A percentile compares a stretch with the other conserved stretches of the same genome.
Conservation (phyloP, 176 grass and related monocot species). For the Tillandsia leiboldiana region DNA sequence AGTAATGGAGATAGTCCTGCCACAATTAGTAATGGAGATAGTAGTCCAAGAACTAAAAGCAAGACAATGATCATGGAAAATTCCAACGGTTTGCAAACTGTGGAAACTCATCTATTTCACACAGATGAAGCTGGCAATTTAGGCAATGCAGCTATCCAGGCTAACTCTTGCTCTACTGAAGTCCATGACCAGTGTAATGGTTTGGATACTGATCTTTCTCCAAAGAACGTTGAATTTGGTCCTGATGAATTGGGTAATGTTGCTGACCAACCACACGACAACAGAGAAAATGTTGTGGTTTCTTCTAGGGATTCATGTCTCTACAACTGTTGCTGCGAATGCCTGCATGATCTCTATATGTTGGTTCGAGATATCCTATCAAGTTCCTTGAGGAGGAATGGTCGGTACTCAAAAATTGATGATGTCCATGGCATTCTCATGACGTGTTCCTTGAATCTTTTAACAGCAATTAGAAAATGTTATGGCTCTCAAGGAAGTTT, state of each 20-base stretch:
- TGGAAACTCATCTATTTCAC: constrained; percentile 16
- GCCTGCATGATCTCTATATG: constrained; percentile 46
- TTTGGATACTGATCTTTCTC: constrained; percentile 19
- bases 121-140: constrained; percentile 13
- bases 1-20: constrained; percentile 14
- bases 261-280: constrained; percentile 18
- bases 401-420: constrained; percentile 43
- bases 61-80: constrained; percentile 11
- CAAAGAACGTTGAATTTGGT: constrained; percentile 17
- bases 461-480: constrained; percentile 42
- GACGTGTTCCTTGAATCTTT: constrained; percentile 52
- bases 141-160: constrained; percentile 15
- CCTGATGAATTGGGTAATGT: constrained; percentile 7
- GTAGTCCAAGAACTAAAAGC: constrained; percentile 29
- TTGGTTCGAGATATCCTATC: constrained; percentile 48
- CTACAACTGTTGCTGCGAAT: constrained; percentile 60
- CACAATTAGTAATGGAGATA: constrained; percentile 13
- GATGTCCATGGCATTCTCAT: constrained; percentile 79
- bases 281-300: constrained; percentile 18
- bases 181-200: constrained; percentile 14
- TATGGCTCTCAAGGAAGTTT: constrained; percentile 35
- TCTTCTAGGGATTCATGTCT: constrained; percentile 37
- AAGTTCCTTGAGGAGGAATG: constrained; percentile 36
- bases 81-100: constrained; percentile 21
- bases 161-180: constrained; percentile 16